Conservation (phyloP, 2,329 filamentous ascomycete genomes). For the Teratosphaeriaceae sp. region DNA sequence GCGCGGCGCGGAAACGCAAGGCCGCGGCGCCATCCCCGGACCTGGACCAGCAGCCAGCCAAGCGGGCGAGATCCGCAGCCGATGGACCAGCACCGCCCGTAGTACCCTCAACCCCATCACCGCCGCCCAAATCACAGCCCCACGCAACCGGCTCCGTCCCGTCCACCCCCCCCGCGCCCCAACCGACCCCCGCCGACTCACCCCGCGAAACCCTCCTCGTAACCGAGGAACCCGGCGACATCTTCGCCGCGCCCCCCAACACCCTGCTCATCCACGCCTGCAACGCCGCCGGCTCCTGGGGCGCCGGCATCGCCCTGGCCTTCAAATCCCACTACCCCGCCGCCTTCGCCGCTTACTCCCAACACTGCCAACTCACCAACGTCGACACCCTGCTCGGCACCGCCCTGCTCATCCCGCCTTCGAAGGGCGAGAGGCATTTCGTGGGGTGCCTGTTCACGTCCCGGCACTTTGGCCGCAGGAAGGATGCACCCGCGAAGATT, state of each 20-base stretch:
- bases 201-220: constrained; percentile 15
- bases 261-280: constrained; percentile 53
- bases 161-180: no score
- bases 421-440: constrained; percentile 37
- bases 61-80: not conserved
- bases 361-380: constrained; percentile 38
- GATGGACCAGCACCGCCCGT: no score
- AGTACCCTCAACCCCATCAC: not conserved
- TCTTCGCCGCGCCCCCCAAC: constrained; percentile 47
- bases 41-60: not conserved
- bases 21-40: no score
- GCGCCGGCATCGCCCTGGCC: constrained; percentile 49
- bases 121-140: not conserved
- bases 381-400: constrained; percentile 39
- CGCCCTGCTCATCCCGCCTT: constrained; percentile 45
- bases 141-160: not conserved
- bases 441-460: constrained; percentile 56
- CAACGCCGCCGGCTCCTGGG: constrained; percentile 53
- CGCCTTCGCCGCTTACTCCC: constrained; percentile 43
- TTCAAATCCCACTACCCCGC: constrained; percentile 47
- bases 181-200: no score
- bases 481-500: constrained; percentile 39
- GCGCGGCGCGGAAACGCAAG: no score
- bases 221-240: constrained; percentile 33
- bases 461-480: constrained; percentile 38